These are phyloP conservation scores for Sarocladium strictum DNA, from an alignment of 2,329 filamentous ascomycete genomes.

Conservation along the genomic window DNA sequence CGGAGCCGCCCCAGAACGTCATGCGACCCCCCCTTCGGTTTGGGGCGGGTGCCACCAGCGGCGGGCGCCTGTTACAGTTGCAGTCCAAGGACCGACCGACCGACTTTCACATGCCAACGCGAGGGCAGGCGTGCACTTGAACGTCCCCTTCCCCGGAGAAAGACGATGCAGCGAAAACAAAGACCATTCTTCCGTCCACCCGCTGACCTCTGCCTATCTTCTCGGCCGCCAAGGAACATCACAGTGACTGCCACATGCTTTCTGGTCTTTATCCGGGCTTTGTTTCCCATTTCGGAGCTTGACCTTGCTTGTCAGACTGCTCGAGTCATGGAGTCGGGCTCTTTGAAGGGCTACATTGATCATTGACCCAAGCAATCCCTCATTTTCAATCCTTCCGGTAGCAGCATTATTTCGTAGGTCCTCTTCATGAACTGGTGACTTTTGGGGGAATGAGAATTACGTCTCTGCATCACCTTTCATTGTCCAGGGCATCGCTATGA, in stretches of 20 bases:
- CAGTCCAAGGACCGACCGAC: conserved; percentile 1
- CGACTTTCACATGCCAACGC: conserved; percentile 21
- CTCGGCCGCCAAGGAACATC: too few relatives aligned
- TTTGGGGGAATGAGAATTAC: too few relatives aligned
- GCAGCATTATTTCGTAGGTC: too few relatives aligned
- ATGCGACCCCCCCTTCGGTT: conserved; percentile 8
- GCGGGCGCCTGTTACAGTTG: conserved; percentile 2
- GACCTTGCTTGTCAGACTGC: neutral
- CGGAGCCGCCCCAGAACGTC: conserved; percentile 12
- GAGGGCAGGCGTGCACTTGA: neutral
- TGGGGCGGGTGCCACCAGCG: conserved; percentile 1
- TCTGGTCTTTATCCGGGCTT: neutral
- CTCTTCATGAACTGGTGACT: too few relatives aligned
- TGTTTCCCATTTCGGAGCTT: neutral
- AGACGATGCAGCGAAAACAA: conserved; percentile 15
- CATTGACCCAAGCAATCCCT: too few relatives aligned
- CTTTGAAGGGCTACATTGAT: neutral
- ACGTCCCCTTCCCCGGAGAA: too few relatives aligned
- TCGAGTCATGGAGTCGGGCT: neutral
- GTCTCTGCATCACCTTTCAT: too few relatives aligned
- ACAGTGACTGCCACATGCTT: neutral
- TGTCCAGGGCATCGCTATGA: conserved; percentile 34
- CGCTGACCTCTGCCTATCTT: neutral
- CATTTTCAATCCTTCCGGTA: neutral
- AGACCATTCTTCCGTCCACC: neutral